Percentiles rank a stretch among this genome's conserved stretches.
phyloP scores from a whole-genome alignment of 2,329 filamentous ascomycete genomes.

The Xylariomycetidae sp. region DNA sequence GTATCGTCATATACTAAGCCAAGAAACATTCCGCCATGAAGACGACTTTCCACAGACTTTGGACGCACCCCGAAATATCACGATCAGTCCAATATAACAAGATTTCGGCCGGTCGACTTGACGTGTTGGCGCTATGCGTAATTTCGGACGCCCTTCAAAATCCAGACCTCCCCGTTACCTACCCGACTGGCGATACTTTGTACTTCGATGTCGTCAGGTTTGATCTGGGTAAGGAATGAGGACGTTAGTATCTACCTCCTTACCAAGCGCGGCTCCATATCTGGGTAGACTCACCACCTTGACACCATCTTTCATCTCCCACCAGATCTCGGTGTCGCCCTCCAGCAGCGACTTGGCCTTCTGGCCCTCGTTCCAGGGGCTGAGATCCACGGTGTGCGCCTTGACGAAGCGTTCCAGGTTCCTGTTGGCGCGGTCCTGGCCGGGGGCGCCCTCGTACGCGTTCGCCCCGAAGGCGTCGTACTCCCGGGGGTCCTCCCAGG shows the following conservation, averaged over 20 bases:
- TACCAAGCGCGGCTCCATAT: no score
- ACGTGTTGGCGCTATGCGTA: slow-evolving; percentile 32
- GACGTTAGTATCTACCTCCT: no score
- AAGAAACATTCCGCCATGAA: no score
- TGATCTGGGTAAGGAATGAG: no score
- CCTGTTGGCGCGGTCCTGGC: slow-evolving; percentile 66
- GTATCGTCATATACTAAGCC: no score
- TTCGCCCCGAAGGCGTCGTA: slow-evolving; percentile 60
- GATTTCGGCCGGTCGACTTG: no score
- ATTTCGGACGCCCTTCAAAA: slow-evolving; percentile 50
- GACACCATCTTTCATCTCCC: slow-evolving; percentile 65
- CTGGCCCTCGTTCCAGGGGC: slow-evolving; percentile 65
- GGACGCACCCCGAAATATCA: no score
- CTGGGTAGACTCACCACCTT: slow-evolving; percentile 49
- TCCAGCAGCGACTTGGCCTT: slow-evolving; percentile 65
- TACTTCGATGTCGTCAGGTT: slow-evolving; percentile 76
- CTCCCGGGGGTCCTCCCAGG: slow-evolving; percentile 74
- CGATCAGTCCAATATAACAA: no score
- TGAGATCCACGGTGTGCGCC: slow-evolving; percentile 69
- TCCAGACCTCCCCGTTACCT: slow-evolving; percentile 85
- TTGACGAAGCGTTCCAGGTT: slow-evolving; percentile 81
- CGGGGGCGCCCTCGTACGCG: slow-evolving; percentile 77
- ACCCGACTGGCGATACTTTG: slow-evolving; percentile 68
- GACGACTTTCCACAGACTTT: no score
- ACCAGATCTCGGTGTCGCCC: slow-evolving; percentile 65